Evolutionary conservation across 2,329 filamentous ascomycete genomes (phyloP).

Genomic region (Calonectria crousiana): DNA sequence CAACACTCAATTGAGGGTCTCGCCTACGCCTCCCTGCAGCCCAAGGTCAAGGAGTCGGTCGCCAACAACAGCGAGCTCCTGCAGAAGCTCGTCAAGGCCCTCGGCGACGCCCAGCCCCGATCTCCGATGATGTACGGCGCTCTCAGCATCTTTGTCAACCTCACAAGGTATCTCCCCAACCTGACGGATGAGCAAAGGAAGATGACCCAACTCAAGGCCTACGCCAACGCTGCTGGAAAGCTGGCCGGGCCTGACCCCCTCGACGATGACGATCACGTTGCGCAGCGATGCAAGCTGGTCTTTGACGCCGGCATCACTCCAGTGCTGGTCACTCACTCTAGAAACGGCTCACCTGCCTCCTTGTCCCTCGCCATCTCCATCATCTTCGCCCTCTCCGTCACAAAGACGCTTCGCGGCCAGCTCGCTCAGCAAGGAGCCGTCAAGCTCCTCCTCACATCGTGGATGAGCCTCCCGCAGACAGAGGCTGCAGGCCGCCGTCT

Average conservation of each 20-base stretch:
- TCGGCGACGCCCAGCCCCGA: conserved; percentile 70
- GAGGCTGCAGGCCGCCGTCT: conserved; percentile 63
- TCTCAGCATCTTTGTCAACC: conserved; percentile 86
- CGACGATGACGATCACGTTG: conserved; percentile 81
- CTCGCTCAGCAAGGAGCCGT: conserved; percentile 96
- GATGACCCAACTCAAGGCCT: conserved; percentile 92
- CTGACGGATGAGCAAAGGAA: conserved; percentile 92
- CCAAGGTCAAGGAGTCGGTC: conserved; percentile 86
- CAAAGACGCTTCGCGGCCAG: conserved; percentile 78
- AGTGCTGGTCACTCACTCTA: conserved; percentile 81
- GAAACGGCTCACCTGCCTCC: conserved; percentile 77
- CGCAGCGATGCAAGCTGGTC: conserved; percentile 79
- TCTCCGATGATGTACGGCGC: conserved; percentile 86
- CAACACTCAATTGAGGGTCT: conserved; percentile 89
- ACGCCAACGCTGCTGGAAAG: conserved; percentile 86
- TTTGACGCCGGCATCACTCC: conserved; percentile 84
- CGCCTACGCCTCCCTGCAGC: conserved; percentile 89
- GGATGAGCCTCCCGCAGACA: conserved; percentile 70
- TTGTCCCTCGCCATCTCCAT: conserved; percentile 81
- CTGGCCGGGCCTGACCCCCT: conserved; percentile 72
- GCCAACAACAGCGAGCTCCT: conserved; percentile 77
- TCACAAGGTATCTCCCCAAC: conserved; percentile 83
- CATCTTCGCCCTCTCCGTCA: conserved; percentile 80
- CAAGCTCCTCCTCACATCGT: conserved; percentile 81
- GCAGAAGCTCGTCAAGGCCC: conserved; percentile 73